Percentiles rank a stretch among this genome's conserved stretches.
phyloP scores from a whole-genome alignment of 2,329 filamentous ascomycete genomes.

The Calcarisporium arbuscula region DNA sequence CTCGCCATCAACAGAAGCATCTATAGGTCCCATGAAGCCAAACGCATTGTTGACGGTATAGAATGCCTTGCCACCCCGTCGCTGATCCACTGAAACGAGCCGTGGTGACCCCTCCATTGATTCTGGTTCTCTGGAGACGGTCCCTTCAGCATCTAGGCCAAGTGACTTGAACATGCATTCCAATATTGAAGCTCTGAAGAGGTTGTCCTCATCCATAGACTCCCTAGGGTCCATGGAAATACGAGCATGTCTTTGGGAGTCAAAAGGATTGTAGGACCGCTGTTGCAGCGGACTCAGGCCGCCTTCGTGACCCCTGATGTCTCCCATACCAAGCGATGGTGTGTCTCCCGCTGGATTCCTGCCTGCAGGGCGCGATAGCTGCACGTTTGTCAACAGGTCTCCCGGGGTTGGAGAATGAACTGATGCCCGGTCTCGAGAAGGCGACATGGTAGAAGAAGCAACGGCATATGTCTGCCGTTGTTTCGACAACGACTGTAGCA shows the following conservation, averaged over 20 bases:
- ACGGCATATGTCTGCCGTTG: constrained; percentile 38
- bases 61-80: constrained; percentile 69
- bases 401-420: constrained; percentile 58
- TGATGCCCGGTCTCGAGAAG: constrained; percentile 34
- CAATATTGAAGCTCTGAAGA: constrained; percentile 84
- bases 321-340: constrained; percentile 13
- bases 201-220: constrained; percentile 75
- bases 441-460: constrained; percentile 31
- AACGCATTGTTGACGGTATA: constrained; percentile 73
- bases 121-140: constrained; percentile 57
- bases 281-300: constrained; percentile 41
- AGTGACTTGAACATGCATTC: constrained; percentile 96
- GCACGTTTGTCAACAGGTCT: constrained; percentile 74
- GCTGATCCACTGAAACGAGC: constrained; percentile 76
- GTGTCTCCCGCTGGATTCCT: constrained; percentile 24
- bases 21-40: constrained; percentile 82
- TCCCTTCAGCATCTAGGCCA: constrained; percentile 66
- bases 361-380: constrained; percentile 57
- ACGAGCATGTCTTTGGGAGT: constrained; percentile 42
- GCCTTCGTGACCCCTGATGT: constrained; percentile 26
- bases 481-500: constrained; percentile 58
- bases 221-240: constrained; percentile 64
- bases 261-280: constrained; percentile 50
- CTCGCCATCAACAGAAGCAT: constrained; percentile 69
- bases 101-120: constrained; percentile 83